Evolutionary conservation across 1,284 basidiomycete genomes (phyloP).

Genomic region (Cystobasidium pallidum): DNA sequence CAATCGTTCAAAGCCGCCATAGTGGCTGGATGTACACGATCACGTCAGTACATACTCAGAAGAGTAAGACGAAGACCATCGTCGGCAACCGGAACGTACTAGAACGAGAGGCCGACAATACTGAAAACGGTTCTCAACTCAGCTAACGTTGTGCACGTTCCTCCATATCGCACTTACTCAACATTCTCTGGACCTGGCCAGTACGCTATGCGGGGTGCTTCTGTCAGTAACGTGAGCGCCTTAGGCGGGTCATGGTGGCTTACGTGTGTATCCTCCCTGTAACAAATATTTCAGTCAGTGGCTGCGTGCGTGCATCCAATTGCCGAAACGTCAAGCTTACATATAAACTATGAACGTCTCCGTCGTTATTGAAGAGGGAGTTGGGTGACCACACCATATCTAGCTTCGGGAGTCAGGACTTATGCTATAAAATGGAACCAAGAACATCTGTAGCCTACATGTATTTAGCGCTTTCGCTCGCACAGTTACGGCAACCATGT

Average conservation of each 20-base stretch:
- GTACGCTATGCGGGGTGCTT: slow-evolving; percentile 12
- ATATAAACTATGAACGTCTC: slow-evolving; percentile 8
- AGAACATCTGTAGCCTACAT: slow-evolving; percentile 8
- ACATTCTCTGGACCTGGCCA: slow-evolving; percentile 43
- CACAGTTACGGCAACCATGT: slow-evolving; percentile 37
- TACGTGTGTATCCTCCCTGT: slow-evolving; percentile 42
- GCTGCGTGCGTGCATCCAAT: background rate
- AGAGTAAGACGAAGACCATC: background rate
- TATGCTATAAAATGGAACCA: too few relatives aligned
- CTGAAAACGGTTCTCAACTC: background rate
- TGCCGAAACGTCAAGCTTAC: background rate
- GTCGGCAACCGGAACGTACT: too few relatives aligned
- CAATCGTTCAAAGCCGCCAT: slow-evolving; percentile 36
- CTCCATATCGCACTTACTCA: slow-evolving; percentile 21
- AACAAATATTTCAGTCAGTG: background rate
- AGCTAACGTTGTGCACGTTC: background rate
- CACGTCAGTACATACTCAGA: background rate
- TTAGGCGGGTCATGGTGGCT: background rate
- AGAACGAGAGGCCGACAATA: slow-evolving; percentile 43
- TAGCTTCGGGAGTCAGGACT: background rate
- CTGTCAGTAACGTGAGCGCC: background rate
- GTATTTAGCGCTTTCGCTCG: slow-evolving; percentile 28
- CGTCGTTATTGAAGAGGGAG: slow-evolving; percentile 17
- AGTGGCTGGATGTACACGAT: slow-evolving; percentile 22
- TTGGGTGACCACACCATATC: slow-evolving; percentile 45